A percentile compares a stretch with the other conserved stretches of the same genome.
Evolutionary conservation across 805 yeast genomes (phyloP).

Genomic region (Saturnispora dispora): DNA sequence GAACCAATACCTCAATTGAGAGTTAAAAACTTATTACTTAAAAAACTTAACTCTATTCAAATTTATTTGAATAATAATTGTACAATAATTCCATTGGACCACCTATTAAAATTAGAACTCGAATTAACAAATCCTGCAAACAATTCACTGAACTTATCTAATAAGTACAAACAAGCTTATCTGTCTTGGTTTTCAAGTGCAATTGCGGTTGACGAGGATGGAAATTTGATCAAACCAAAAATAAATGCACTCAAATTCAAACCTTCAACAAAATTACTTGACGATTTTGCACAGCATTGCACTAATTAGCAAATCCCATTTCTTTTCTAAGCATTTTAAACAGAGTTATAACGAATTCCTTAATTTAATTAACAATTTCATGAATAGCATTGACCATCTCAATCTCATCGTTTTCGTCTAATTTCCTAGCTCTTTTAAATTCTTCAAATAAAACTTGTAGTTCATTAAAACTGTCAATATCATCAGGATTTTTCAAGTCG

Average conservation of each 20-base stretch:
- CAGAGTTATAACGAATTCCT: neutral
- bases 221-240: conserved; percentile 1
- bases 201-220: neutral
- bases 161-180: conserved; percentile 6
- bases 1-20: neutral
- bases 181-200: neutral
- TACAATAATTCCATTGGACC: neutral
- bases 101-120: neutral
- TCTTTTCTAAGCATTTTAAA: neutral
- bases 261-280: neutral
- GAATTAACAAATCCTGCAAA: neutral
- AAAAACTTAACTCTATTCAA: neutral
- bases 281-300: neutral
- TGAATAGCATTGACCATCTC: neutral
- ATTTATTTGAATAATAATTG: neutral
- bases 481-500: neutral
- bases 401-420: neutral
- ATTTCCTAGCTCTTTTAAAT: neutral
- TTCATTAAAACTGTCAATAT: conserved; percentile 5
- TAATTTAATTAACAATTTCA: neutral
- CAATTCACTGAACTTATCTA: neutral
- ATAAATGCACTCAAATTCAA: neutral
- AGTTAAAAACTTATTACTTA: conserved; percentile 1
- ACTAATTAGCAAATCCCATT: neutral
- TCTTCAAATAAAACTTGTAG: neutral